Evolutionary conservation across 2,329 filamentous ascomycete genomes (phyloP).

Genomic region (Aspergillus sp.): DNA sequence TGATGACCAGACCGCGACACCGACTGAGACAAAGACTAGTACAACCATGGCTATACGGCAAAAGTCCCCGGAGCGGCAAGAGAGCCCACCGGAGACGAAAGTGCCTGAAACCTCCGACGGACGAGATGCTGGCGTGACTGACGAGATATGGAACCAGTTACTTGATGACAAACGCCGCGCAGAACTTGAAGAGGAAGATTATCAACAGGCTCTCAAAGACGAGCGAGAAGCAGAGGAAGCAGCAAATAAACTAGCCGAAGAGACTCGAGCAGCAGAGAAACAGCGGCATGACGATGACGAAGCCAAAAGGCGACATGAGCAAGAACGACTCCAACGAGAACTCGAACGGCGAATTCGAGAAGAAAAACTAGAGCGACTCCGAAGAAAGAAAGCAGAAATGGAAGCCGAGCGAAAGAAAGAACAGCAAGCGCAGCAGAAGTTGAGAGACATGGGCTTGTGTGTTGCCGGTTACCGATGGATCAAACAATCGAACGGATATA

Average conservation of each 20-base stretch:
- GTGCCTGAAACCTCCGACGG: neutral
- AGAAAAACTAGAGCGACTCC: slow-evolving; percentile 35
- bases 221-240: neutral
- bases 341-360: slow-evolving; percentile 23
- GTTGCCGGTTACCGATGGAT: slow-evolving; percentile 58
- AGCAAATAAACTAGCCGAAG: neutral
- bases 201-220: neutral
- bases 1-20: too few relatives aligned
- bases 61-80: too few relatives aligned
- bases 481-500: slow-evolving; percentile 53
- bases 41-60: too few relatives aligned
- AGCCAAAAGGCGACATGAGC: slow-evolving; percentile 24
- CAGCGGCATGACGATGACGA: slow-evolving; percentile 7
- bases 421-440: slow-evolving; percentile 39
- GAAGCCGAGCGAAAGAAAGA: slow-evolving; percentile 35
- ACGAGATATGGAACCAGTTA: slow-evolving; percentile 20
- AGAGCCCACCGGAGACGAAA: too few relatives aligned
- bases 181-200: slow-evolving; percentile 1
- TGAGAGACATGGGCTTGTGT: slow-evolving; percentile 56
- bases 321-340: slow-evolving; percentile 15
- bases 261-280: slow-evolving; percentile 1
- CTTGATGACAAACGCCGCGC: slow-evolving; percentile 8
- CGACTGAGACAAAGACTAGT: too few relatives aligned
- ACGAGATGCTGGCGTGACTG: slow-evolving; percentile 18
- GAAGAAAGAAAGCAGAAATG: slow-evolving; percentile 30